Evolutionary conservation across 106 monocot genomes (phyloP).

Genomic region (Xerophyta viscosa): DNA sequence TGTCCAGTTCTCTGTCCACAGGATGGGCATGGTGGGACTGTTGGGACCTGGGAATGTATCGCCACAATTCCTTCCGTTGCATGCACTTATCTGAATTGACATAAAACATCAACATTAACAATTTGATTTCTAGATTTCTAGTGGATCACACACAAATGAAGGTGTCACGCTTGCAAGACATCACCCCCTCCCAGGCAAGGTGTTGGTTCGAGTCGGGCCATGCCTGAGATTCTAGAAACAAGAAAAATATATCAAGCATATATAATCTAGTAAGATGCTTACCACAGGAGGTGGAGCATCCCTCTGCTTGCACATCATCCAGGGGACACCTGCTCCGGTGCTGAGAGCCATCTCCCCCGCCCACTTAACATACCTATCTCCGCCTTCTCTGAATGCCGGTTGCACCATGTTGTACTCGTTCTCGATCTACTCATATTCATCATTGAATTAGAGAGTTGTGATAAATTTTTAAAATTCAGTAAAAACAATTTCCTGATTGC

Average conservation of each 20-base stretch:
- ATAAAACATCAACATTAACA: not conserved
- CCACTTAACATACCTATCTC: slow-evolving; percentile 59
- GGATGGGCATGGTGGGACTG: slow-evolving; percentile 41
- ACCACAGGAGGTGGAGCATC: slow-evolving; percentile 69
- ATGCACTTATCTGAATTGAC: slow-evolving; percentile 60
- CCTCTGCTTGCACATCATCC: slow-evolving; percentile 97
- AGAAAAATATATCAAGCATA: not conserved
- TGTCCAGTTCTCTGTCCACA: slow-evolving; percentile 99
- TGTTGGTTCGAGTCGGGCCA: no score
- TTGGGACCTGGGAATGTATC: slow-evolving; percentile 57
- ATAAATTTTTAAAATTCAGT: not conserved
- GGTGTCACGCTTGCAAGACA: no score
- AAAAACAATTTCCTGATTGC: not conserved
- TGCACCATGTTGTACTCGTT: slow-evolving; percentile 83
- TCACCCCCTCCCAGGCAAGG: no score
- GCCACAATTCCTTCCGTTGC: slow-evolving; percentile 98
- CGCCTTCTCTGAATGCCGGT: slow-evolving; percentile 25
- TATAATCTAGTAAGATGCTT: not conserved
- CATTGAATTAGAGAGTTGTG: not conserved
- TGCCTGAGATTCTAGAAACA: no score
- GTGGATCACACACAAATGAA: not conserved
- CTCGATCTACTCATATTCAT: slow-evolving; percentile 42
- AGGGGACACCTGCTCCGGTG: slow-evolving; percentile 56
- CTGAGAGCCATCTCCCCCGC: slow-evolving; percentile 50
- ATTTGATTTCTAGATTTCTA: not conserved